Conservation (phyloP, 2,329 filamentous ascomycete genomes). For the Penicillium sp. region DNA sequence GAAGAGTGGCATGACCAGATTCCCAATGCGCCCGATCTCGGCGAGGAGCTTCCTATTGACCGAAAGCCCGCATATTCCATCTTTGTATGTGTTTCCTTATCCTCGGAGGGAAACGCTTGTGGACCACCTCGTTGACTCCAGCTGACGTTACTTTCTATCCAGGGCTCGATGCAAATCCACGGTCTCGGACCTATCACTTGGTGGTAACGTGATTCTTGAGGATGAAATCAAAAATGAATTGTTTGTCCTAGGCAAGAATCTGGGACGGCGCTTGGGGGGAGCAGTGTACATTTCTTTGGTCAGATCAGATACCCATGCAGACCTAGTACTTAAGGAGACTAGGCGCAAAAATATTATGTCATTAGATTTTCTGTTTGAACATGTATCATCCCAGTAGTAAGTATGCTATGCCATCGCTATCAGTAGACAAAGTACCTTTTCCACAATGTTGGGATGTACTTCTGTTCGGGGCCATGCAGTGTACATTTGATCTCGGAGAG, state of each 20-base stretch:
- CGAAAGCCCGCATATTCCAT: slow-evolving; percentile 61
- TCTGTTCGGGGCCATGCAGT: neutral
- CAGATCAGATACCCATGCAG: slow-evolving; percentile 32
- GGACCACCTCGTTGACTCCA: neutral
- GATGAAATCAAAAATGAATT: neutral
- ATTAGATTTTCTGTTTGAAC: neutral
- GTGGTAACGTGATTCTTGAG: slow-evolving; percentile 41
- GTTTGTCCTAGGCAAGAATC: neutral
- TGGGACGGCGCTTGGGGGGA: neutral
- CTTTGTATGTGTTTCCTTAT: slow-evolving; percentile 36
- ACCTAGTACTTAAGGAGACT: slow-evolving; percentile 17
- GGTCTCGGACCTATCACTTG: slow-evolving; percentile 51
- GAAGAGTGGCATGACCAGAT: slow-evolving; percentile 93
- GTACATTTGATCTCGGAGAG: slow-evolving; percentile 1
- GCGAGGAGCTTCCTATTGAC: slow-evolving; percentile 60
- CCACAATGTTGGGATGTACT: neutral
- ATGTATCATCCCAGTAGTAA: slow-evolving; percentile 1
- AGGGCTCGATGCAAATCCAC: slow-evolving; percentile 53
- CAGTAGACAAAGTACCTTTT: neutral
- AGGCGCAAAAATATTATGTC: slow-evolving; percentile 11
- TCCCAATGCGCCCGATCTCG: slow-evolving; percentile 68
- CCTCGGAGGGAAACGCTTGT: too few species aligned
- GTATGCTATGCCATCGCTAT: neutral
- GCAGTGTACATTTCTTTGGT: slow-evolving; percentile 22
- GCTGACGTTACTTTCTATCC: slow-evolving; percentile 9